phyloP scores from a whole-genome alignment of 306 rosid species.

The Sindora glabra region DNA sequence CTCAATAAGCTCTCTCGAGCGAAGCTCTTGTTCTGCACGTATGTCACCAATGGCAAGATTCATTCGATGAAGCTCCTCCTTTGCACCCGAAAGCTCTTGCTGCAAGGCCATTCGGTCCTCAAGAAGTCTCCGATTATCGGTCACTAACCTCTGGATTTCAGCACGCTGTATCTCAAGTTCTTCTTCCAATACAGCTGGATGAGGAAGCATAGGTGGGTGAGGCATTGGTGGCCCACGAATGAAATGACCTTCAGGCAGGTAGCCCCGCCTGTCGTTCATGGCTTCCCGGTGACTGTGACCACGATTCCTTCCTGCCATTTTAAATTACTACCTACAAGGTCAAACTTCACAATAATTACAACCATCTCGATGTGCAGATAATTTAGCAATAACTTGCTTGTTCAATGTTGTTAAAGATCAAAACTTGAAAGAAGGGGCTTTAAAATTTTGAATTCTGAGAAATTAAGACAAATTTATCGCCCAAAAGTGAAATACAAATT shows the following conservation, averaged over 20 bases:
- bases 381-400: background rate
- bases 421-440: background rate
- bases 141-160: slow-evolving; percentile 53
- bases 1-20: slow-evolving; percentile 64
- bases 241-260: slow-evolving; percentile 54
- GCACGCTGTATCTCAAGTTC: slow-evolving; percentile 63
- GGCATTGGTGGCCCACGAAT: slow-evolving; percentile 52
- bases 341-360: background rate
- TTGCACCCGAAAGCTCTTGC: slow-evolving; percentile 55
- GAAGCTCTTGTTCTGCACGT: slow-evolving; percentile 55
- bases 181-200: slow-evolving; percentile 74
- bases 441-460: too few species aligned
- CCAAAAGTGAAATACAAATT: too few species aligned
- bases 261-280: slow-evolving; percentile 50
- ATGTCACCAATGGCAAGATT: slow-evolving; percentile 62
- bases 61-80: slow-evolving; percentile 81
- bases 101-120: slow-evolving; percentile 64
- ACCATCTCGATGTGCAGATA: background rate
- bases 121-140: slow-evolving; percentile 62
- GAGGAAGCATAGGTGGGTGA: slow-evolving; percentile 46
- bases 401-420: background rate
- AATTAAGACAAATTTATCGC: too few species aligned
- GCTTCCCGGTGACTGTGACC: slow-evolving; percentile 42
- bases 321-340: slow-evolving; percentile 29
- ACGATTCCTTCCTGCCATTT: slow-evolving; percentile 67